phyloP scores from a whole-genome alignment of 1,284 basidiomycete genomes.

The Naganishia sp. region DNA sequence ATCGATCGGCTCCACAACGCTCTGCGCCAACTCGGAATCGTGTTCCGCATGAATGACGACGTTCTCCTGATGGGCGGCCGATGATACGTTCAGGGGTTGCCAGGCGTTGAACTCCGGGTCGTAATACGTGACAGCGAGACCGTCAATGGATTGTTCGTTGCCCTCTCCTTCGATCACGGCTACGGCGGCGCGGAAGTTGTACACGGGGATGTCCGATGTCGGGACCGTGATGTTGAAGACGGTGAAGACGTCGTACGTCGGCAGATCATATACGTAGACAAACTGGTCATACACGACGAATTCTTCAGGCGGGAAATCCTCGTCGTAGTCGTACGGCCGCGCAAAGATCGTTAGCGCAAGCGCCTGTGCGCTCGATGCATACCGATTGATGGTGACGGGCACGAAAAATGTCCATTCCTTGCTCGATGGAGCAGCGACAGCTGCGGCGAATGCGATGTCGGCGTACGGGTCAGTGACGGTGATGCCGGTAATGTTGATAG shows the following conservation, averaged over 20 bases:
- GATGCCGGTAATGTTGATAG: slow-evolving; percentile 13
- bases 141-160: not conserved
- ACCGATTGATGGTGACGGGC: slow-evolving; percentile 14
- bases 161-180: not conserved
- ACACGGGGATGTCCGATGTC: not conserved
- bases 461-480: not conserved
- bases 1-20: not conserved
- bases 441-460: not conserved
- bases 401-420: slow-evolving; percentile 7
- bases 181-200: slow-evolving; percentile 17
- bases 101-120: slow-evolving; percentile 1
- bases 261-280: not conserved
- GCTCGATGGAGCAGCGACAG: not conserved
- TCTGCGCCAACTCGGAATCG: slow-evolving; percentile 1
- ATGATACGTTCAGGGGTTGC: not conserved
- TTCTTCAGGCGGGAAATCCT: slow-evolving; percentile 4
- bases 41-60: not conserved
- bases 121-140: slow-evolving; percentile 5
- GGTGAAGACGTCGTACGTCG: not conserved
- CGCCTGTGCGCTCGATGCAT: not conserved
- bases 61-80: slow-evolving; percentile 9
- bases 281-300: slow-evolving; percentile 7
- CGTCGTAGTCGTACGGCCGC: slow-evolving; percentile 23
- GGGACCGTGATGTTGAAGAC: slow-evolving; percentile 9
- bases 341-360: slow-evolving; percentile 2